Evolutionary conservation across 768 basidiomycete genomes (phyloP), one percentile per base, ranked within the genome.

Genomic region (Boletus patriciae): DNA sequence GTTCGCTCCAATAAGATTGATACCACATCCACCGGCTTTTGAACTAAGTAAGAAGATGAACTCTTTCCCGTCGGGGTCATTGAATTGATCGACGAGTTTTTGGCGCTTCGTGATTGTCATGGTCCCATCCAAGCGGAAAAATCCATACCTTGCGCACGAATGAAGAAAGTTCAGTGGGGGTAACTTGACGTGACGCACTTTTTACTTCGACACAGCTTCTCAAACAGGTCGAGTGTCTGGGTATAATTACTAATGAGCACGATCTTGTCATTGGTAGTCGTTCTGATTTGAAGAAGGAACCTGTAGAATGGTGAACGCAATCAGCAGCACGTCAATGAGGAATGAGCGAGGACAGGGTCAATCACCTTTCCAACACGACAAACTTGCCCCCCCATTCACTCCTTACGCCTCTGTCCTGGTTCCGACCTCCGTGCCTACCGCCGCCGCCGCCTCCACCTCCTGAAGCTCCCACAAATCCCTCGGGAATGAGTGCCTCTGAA

Each of bases 181-280:
- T 54, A n/a, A 23, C 9, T 6, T 13, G 36, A 46, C 6, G 13
- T 6, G 29, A 68, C 78, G 50, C 61, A 94, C 93, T 90, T 90
- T 71, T 94, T 95, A 65, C 73, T 84, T 31, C 91, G 81, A 65
- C 92, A 90, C 48, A 96, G 72, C 67, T 88, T 92, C 75, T 95
- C 94, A 63, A 98, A 96, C 11, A 96, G 74, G 70, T 97, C 94
- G 3, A 98, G 79, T 0, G 94, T 98, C 71, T 95, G 93, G 6
- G 94, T 98, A 67, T 95, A 95, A 70, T 98, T 98, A 69, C 93
- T 95, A 68, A 98, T 97, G 42, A 98, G 76, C 16, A 98, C 94
- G 55, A 97, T 96, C 77, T 98, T 98, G 77, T 98, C 94, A 53
- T 80, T 89, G 16, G 91, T 95, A 55, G 87, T 81, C 12, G 83